Percentiles rank a stretch among this genome's conserved stretches.
These are phyloP conservation scores for Fistulifera pelliculosa DNA, from an alignment of 108 stramenopile species.

Conservation along the genomic window DNA sequence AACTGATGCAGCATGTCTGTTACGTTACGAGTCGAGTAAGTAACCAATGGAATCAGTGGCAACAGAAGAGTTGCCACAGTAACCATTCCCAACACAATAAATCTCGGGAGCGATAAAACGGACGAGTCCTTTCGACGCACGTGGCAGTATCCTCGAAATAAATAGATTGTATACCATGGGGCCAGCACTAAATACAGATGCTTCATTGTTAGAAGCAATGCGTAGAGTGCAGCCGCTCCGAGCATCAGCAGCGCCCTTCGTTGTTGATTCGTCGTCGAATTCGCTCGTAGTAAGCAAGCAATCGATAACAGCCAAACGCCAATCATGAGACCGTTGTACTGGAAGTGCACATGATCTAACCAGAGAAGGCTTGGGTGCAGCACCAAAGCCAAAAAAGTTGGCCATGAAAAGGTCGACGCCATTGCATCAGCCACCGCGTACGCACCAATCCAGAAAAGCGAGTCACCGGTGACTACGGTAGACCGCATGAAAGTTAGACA, in stretches of 20 bases:
- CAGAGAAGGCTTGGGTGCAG: conserved; percentile 78
- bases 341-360: conserved; percentile 93
- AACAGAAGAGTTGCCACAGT: conserved; percentile 44
- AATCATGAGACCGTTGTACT: conserved; percentile 92
- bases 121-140: background rate
- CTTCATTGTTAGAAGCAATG: conserved; percentile 78
- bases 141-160: conserved; percentile 68
- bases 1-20: conserved; percentile 59
- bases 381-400: conserved; percentile 45
- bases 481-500: conserved; percentile 70
- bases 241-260: conserved; percentile 21
- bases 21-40: conserved; percentile 10
- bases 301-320: conserved; percentile 77
- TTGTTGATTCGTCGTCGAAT: background rate
- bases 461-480: conserved; percentile 76
- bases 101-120: conserved; percentile 32
- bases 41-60: conserved; percentile 63
- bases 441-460: conserved; percentile 51
- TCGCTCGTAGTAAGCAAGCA: conserved; percentile 43
- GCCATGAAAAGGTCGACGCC: conserved; percentile 11
- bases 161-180: conserved; percentile 78
- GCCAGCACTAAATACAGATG: conserved; percentile 89
- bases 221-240: conserved; percentile 56
- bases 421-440: conserved; percentile 22
- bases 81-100: conserved; percentile 42